phyloP scores from a whole-genome alignment of 306 rosid species.

The Dalbergia cultrata region DNA sequence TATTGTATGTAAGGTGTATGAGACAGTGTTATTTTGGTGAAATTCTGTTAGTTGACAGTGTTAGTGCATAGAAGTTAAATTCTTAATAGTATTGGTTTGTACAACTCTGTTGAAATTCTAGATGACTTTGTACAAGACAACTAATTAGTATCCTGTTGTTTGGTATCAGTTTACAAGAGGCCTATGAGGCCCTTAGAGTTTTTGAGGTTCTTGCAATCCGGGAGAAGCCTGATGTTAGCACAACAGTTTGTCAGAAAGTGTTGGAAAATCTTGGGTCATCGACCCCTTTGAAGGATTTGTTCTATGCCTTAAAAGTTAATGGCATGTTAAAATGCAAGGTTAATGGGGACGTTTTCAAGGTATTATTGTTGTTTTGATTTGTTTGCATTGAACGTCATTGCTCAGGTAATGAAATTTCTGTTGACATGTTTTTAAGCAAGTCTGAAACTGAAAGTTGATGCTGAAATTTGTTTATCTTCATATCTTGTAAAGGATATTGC shows the following conservation, averaged over 20 bases:
- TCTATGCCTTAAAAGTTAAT: constrained; percentile 76
- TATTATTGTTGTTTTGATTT: constrained; percentile 40
- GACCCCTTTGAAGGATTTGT: constrained; percentile 73
- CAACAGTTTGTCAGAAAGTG: constrained; percentile 67
- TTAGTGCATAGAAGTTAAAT: too few species aligned
- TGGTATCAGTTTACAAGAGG: constrained; percentile 79
- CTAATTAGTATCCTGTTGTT: constrained; percentile 24
- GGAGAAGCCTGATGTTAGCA: constrained; percentile 65
- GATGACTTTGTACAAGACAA: constrained; percentile 1
- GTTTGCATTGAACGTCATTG: constrained; percentile 23
- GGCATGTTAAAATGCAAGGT: constrained; percentile 72
- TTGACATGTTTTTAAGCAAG: background rate
- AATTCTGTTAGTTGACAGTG: too few species aligned
- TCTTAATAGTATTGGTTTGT: background rate
- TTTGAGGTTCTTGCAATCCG: constrained; percentile 76
- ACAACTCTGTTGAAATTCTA: background rate
- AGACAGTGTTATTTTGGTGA: too few species aligned
- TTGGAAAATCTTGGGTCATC: constrained; percentile 68
- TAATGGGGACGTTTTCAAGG: constrained; percentile 69
- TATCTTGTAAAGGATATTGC: constrained; percentile 66
- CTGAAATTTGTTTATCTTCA: constrained; percentile 15
- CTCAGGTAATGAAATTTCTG: background rate
- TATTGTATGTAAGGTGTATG: too few species aligned
- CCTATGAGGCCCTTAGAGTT: constrained; percentile 79
- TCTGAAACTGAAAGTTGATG: constrained; percentile 33